Percentiles rank a stretch among this genome's conserved stretches.
Conservation (phyloP, 345 rosid species). For the Acer saccharum region DNA sequence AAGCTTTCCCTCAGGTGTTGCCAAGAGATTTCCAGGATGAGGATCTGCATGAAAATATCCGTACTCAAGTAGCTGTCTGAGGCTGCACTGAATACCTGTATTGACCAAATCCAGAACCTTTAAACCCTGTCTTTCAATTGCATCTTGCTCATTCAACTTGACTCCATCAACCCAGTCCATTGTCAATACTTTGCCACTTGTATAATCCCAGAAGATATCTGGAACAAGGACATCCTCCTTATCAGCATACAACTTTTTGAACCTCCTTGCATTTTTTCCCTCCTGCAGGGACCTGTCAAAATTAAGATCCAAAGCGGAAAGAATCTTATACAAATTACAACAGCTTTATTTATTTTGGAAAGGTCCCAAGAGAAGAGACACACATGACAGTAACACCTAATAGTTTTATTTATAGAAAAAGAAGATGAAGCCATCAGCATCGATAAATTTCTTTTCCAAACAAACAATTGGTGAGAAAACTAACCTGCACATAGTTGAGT, state of each 20-base stretch:
- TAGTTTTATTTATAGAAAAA: neutral
- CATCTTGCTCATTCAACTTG: conserved; percentile 81
- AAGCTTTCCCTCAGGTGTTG: conserved; percentile 96
- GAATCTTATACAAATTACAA: conserved; percentile 22
- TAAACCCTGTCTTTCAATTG: conserved; percentile 89
- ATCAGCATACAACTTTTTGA: conserved; percentile 90
- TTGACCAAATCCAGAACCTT: conserved; percentile 96
- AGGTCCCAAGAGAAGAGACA: neutral
- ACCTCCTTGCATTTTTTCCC: conserved; percentile 94
- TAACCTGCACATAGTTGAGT: conserved; percentile 91
- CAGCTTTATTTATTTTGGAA: neutral
- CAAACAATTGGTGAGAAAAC: conserved; percentile 25
- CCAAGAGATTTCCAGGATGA: conserved; percentile 98
- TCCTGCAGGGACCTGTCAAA: conserved; percentile 78
- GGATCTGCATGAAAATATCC: conserved; percentile 99
- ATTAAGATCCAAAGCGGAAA: conserved; percentile 51
- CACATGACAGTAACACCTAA: neutral
- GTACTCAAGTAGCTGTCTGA: conserved; percentile 91
- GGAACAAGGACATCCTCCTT: conserved; percentile 92
- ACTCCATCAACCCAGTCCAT: conserved; percentile 99
- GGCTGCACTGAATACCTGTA: conserved; percentile 93
- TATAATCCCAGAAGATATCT: conserved; percentile 96
- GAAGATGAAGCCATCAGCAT: conserved; percentile 6
- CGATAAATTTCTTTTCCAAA: conserved; percentile 8
- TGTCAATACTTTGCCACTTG: conserved; percentile 84